Conservation (phyloP, 768 basidiomycete species). For the Grammothele lineata region DNA sequence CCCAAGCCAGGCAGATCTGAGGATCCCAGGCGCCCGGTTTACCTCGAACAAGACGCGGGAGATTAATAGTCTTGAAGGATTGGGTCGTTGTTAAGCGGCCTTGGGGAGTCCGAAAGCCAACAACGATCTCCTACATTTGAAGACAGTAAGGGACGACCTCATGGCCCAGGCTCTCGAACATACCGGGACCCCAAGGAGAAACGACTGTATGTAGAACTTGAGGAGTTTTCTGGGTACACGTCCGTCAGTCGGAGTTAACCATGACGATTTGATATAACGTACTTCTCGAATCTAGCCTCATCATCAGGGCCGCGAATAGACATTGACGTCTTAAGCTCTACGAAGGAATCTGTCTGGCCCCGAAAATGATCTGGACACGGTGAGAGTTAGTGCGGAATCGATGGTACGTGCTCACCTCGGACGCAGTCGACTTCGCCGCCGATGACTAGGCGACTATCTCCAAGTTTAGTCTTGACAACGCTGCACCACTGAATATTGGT, state of each 20-base stretch:
- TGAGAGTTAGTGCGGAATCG: background rate
- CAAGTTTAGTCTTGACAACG: constrained; percentile 83
- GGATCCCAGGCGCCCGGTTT: constrained; percentile 80
- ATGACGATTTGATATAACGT: no score
- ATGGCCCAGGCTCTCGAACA: constrained; percentile 28
- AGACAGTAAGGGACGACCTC: background rate
- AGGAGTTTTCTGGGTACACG: constrained; percentile 69
- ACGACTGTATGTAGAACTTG: constrained; percentile 90
- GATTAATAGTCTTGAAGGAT: constrained; percentile 70
- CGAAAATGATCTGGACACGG: constrained; percentile 51
- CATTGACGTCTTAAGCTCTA: constrained; percentile 87
- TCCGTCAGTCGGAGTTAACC: background rate
- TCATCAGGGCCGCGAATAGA: constrained; percentile 61
- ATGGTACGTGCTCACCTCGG: constrained; percentile 42
- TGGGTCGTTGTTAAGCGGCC: constrained; percentile 65
- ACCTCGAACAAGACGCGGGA: constrained; percentile 74
- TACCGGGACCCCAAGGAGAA: constrained; percentile 89
- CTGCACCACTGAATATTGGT: constrained; percentile 91
- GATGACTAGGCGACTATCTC: constrained; percentile 64
- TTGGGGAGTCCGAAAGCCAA: constrained; percentile 81
- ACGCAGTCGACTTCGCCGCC: constrained; percentile 94
- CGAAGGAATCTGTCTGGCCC: constrained; percentile 61
- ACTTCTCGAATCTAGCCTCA: constrained; percentile 79
- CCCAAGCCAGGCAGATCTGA: constrained; percentile 68
- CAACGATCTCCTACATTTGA: constrained; percentile 63